A percentile compares a stretch with the other conserved stretches of the same genome.
These are phyloP conservation scores for Centrapalus pauciflorus DNA, from an alignment of 129 eudicot species.

Conservation along the genomic window DNA sequence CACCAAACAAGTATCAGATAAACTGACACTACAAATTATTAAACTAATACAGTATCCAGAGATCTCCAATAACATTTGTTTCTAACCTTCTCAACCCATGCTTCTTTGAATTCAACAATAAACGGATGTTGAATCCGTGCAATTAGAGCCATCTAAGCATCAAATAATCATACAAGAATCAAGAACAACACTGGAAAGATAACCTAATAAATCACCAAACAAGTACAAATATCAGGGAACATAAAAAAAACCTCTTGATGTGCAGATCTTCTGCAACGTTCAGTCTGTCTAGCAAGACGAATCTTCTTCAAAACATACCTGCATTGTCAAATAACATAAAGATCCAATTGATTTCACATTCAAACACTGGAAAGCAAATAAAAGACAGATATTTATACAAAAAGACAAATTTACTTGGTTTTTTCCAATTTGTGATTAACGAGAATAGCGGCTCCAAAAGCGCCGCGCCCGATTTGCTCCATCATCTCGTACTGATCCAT, in stretches of 20 bases:
- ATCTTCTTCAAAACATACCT: conserved; percentile 97
- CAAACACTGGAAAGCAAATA: background rate
- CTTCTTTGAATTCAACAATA: conserved; percentile 95
- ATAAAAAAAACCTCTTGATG: conserved; percentile 82
- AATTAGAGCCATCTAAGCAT: conserved; percentile 86
- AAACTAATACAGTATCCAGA: background rate
- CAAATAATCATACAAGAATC: conserved; percentile 7
- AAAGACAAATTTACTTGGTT: conserved; percentile 51
- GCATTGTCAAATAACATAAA: conserved; percentile 16
- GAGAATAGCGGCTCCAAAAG: conserved; percentile 99
- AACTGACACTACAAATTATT: background rate
- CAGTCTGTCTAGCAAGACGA: conserved; percentile 97
- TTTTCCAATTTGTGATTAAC: conserved; percentile 85
- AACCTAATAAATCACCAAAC: background rate
- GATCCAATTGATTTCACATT: background rate
- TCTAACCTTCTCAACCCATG: conserved; percentile 98
- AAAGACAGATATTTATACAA: background rate
- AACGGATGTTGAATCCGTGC: conserved; percentile 94
- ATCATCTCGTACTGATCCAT: conserved; percentile 99
- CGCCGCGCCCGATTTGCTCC: conserved; percentile 99
- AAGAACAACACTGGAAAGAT: background rate
- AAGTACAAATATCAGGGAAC: background rate
- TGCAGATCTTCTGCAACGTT: conserved; percentile 96
- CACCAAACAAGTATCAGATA: background rate
- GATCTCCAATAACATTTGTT: background rate